Percentiles rank a stretch among this genome's conserved stretches.
Conservation (phyloP, 257 asterid genomes). For the Salvia splendens region DNA sequence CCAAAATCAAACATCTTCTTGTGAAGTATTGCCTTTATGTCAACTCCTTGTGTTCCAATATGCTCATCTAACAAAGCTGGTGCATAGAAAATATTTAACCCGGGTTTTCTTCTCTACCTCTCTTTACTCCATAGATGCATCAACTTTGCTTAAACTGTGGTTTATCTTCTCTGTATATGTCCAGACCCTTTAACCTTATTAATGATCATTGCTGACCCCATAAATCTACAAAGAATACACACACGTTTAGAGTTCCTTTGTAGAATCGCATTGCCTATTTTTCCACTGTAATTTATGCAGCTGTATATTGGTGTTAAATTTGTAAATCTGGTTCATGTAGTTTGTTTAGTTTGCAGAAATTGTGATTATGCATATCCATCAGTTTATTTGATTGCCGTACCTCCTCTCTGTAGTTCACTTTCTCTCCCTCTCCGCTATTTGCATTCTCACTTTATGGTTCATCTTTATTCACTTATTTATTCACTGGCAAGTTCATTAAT, state of each 20-base stretch:
- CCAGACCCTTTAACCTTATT: too few relatives aligned
- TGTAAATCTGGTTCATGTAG: not conserved
- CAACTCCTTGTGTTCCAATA: not conserved
- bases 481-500: not conserved
- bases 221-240: too few relatives aligned
- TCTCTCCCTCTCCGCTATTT: not conserved
- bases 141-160: too few relatives aligned
- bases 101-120: not conserved
- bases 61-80: not conserved
- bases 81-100: not conserved
- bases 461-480: not conserved
- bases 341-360: not conserved
- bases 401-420: not conserved
- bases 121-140: not conserved
- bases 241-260: too few relatives aligned
- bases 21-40: not conserved
- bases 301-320: not conserved
- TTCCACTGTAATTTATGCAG: too few relatives aligned
- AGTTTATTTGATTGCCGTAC: not conserved
- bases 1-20: not conserved
- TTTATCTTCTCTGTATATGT: too few relatives aligned
- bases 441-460: constrained; percentile 9
- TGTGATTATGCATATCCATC: not conserved
- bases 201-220: too few relatives aligned
- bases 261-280: too few relatives aligned